Evolutionary conservation across 352 stramenopile genomes (phyloP).

Genomic region (Pilasporangium apinafurcum): DNA sequence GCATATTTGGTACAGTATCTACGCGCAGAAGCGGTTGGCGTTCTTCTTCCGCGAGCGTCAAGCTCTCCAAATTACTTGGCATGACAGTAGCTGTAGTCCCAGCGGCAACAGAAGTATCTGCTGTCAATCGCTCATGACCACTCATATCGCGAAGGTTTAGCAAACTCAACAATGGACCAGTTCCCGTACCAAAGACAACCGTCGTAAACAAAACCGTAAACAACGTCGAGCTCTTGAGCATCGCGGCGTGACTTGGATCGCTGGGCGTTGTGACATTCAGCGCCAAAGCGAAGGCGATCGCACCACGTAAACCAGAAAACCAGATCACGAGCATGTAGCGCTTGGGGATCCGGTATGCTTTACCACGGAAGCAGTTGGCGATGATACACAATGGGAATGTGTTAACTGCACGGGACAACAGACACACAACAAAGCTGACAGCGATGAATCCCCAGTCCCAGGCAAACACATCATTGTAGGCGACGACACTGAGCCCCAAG

Average conservation of each 20-base stretch:
- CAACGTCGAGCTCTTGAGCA: constrained; percentile 61
- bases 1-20: not conserved
- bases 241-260: constrained; percentile 31
- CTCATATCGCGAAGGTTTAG: constrained; percentile 9
- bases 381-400: constrained; percentile 67
- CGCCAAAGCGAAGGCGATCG: constrained; percentile 90
- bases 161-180: constrained; percentile 27
- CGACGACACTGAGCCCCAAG: constrained; percentile 63
- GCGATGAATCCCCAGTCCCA: constrained; percentile 70
- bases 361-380: constrained; percentile 37
- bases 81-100: too few species aligned
- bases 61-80: too few species aligned
- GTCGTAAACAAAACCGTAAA: constrained; percentile 64
- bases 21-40: not conserved
- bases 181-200: constrained; percentile 42
- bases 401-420: constrained; percentile 53
- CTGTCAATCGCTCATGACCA: not conserved
- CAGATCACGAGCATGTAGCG: constrained; percentile 85
- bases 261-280: constrained; percentile 49
- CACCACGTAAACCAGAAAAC: constrained; percentile 90
- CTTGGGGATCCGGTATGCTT: constrained; percentile 32
- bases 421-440: constrained; percentile 32
- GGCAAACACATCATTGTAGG: constrained; percentile 44
- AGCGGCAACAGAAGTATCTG: not conserved
- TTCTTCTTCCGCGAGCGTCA: not conserved